These are phyloP conservation scores for Cladosporium oxysporum DNA, from an alignment of 2,329 filamentous ascomycete genomes.

Conservation along the genomic window DNA sequence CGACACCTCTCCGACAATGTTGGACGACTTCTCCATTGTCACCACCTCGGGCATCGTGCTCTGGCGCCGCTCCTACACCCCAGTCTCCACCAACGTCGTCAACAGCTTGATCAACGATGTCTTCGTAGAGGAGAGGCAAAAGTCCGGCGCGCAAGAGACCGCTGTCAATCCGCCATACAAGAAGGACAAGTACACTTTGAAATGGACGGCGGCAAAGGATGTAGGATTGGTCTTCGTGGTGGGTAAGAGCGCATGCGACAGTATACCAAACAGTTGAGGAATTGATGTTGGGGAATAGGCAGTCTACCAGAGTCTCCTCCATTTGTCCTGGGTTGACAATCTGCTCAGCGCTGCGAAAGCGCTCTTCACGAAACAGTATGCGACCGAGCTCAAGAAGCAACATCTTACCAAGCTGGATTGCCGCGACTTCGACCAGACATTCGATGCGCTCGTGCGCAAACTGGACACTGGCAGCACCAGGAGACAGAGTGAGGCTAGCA, in stretches of 20 bases:
- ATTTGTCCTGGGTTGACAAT: conserved; percentile 95
- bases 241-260: conserved; percentile 36
- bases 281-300: conserved; percentile 59
- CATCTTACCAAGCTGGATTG: conserved; percentile 79
- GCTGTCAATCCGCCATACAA: conserved; percentile 73
- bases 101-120: conserved; percentile 95
- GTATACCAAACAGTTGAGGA: not conserved
- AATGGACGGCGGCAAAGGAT: conserved; percentile 92
- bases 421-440: conserved; percentile 82
- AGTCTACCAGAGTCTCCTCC: conserved; percentile 92
- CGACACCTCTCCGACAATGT: conserved; percentile 57
- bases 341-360: conserved; percentile 93
- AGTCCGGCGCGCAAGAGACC: conserved; percentile 55
- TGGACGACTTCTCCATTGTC: conserved; percentile 95
- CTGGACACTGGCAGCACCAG: conserved; percentile 57
- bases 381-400: conserved; percentile 78
- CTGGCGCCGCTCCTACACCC: conserved; percentile 86
- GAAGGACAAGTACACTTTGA: conserved; percentile 90
- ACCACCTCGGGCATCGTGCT: conserved; percentile 95
- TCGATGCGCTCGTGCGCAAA: conserved; percentile 87
- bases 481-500: conserved; percentile 32
- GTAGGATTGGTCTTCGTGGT: conserved; percentile 94
- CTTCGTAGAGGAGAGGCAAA: conserved; percentile 91
- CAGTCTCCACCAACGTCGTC: conserved; percentile 78
- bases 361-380: conserved; percentile 88